Base-by-base conservation (phyloP, 805 yeast species). In the Huiozyma sinensis region DNA sequence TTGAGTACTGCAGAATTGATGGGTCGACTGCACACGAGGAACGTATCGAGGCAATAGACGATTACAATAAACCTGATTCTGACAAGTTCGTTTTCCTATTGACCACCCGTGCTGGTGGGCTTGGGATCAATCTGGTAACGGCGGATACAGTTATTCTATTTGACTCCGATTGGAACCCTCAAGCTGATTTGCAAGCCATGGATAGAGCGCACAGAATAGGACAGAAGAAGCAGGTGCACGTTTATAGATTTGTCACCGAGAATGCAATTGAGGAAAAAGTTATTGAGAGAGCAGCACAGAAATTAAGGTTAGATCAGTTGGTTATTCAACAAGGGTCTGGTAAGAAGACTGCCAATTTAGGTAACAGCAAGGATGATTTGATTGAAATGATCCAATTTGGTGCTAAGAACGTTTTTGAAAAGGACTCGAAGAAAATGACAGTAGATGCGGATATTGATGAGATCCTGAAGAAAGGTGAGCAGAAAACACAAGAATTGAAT, bases 141-240 rank as follows among this genome's bases (percentile, higher is more conserved):
- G 97, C 97, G 1, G 95, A 89, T 59, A 79, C 84, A 41, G 97
- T 89, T 38, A 76, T 89, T 3, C 64, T 89, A 24, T 90, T 78
- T 58, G 97, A 89, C 62, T 83, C 94, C 0, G 97, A 89, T 66
- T 89, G 97, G 97, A 89, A 89, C 59, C 97, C 97, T 2, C 97
- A 89, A 61, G 97, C 96, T 0, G 97, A 89, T 69, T 70, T 89
- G 57, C 97, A 89, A 66, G 97, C 97, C 1, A 89, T 89, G 97
- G 97, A 90, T 62, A 75, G 97, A 58, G 97, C 97, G 1, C 97
- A 89, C 59, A 79, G 97, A 69, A 89, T 89, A 57, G 97, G 97
- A 12, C 97, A 89, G 62, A 90, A 85, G 61, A 90, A 90, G 58
- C 97, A 89, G 66, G 97, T 89, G 10, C 77, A 81, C 53, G 97